Evolutionary conservation across 768 basidiomycete genomes (phyloP).

Genomic region (Naganishia kalamii): DNA sequence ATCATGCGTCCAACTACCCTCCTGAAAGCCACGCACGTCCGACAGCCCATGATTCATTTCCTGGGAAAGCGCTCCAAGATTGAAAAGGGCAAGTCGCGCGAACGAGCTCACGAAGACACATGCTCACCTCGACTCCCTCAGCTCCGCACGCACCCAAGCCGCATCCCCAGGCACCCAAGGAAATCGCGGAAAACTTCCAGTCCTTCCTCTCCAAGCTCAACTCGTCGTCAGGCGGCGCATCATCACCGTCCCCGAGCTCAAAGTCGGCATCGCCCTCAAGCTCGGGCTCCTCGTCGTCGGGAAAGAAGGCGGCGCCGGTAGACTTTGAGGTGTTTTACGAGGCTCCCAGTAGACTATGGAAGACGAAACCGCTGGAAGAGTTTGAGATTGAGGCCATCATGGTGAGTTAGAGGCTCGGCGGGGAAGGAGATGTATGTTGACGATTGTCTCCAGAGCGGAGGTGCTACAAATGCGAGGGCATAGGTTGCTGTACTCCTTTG

Average conservation of each 20-base stretch:
- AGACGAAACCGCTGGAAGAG: slow-evolving; percentile 35
- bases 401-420: slow-evolving; percentile 34
- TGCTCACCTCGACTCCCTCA: slow-evolving; percentile 16
- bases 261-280: slow-evolving; percentile 29
- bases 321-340: slow-evolving; percentile 46
- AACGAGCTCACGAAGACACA: background rate
- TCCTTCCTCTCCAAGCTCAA: slow-evolving; percentile 45
- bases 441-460: background rate
- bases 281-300: slow-evolving; percentile 16
- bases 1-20: slow-evolving; percentile 12
- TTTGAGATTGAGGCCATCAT: slow-evolving; percentile 46
- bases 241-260: slow-evolving; percentile 31
- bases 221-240: slow-evolving; percentile 30
- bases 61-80: slow-evolving; percentile 35
- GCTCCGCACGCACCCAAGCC: slow-evolving; percentile 43
- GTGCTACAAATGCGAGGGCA: background rate
- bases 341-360: slow-evolving; percentile 42
- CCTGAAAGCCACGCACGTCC: slow-evolving; percentile 23
- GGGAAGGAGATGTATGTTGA: background rate
- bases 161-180: slow-evolving; percentile 42
- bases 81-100: slow-evolving; percentile 13
- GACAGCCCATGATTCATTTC: slow-evolving; percentile 45
- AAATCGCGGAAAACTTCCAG: slow-evolving; percentile 40
- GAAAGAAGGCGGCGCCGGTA: slow-evolving; percentile 25
- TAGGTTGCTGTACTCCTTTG: too few species aligned